Evolutionary conservation across 2,329 filamentous ascomycete species (phyloP).

Genomic region (Neocatenulostroma microsporum): DNA sequence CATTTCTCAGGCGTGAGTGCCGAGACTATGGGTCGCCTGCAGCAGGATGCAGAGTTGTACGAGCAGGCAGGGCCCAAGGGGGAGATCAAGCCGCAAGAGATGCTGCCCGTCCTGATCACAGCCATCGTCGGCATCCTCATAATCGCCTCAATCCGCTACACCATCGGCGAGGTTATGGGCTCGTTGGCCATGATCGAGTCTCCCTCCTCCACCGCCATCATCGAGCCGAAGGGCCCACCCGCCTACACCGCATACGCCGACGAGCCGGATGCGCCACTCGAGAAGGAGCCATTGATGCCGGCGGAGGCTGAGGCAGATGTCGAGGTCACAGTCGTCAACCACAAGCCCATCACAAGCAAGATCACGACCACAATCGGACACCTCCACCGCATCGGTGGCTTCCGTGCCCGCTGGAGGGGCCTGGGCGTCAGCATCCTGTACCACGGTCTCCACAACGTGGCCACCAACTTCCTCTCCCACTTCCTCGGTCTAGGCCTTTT

Average conservation of each 20-base stretch:
- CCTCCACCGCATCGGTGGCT: conserved; percentile 42
- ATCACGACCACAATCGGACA: conserved; percentile 53
- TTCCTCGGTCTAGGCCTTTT: conserved; percentile 40
- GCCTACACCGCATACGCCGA: conserved; percentile 35
- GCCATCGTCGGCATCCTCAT: conserved; percentile 35
- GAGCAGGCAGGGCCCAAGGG: conserved; percentile 19
- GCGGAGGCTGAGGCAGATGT: conserved; percentile 29
- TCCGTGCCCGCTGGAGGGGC: conserved; percentile 30
- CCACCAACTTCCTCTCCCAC: conserved; percentile 23
- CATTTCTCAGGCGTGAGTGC: conserved; percentile 16
- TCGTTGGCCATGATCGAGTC: conserved; percentile 59
- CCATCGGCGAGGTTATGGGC: conserved; percentile 51
- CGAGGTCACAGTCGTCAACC: conserved; percentile 40
- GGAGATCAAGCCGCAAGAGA: conserved; percentile 21
- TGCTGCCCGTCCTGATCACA: conserved; percentile 28
- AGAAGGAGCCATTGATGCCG: conserved; percentile 30
- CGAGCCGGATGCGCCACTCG: conserved; percentile 39
- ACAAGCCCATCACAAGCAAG: conserved; percentile 54
- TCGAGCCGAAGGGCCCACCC: conserved; percentile 26
- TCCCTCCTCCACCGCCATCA: conserved; percentile 44
- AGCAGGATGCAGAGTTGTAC: conserved; percentile 24
- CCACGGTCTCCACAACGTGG: conserved; percentile 23
- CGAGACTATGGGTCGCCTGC: conserved; percentile 17
- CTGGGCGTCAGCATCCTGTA: conserved; percentile 28
- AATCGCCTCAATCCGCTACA: conserved; percentile 43